A percentile compares a stretch with the other conserved stretches of the same genome.
These are phyloP conservation scores for Astrocystis sublimbata DNA, from an alignment of 495 filamentous ascomycete species.

Conservation along the genomic window DNA sequence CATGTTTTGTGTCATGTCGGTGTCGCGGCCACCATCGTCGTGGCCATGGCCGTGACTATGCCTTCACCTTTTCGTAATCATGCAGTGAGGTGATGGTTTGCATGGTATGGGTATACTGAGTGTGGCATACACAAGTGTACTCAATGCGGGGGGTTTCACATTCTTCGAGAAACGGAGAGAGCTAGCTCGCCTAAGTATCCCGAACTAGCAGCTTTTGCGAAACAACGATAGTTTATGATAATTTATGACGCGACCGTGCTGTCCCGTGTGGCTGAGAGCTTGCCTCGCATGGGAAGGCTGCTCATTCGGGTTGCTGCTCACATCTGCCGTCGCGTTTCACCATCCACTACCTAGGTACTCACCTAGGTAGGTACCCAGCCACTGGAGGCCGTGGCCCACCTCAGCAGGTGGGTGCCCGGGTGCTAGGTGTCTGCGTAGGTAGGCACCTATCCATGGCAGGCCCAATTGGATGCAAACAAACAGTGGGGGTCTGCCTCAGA, in stretches of 20 bases:
- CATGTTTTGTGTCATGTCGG: not conserved
- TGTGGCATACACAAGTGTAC: too few relatives aligned
- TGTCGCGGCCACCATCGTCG: not conserved
- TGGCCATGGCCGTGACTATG: not conserved
- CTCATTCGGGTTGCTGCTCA: not conserved
- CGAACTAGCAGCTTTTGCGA: conserved; percentile 1
- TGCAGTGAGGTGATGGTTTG: too few relatives aligned
- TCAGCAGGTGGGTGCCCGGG: too few relatives aligned
- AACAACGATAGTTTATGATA: not conserved
- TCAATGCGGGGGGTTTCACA: not conserved
- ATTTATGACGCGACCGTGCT: not conserved
- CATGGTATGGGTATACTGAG: too few relatives aligned
- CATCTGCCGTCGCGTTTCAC: conserved; percentile 2
- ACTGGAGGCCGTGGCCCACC: too few relatives aligned
- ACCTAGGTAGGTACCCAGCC: too few relatives aligned
- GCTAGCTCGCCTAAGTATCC: not conserved
- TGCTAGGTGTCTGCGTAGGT: too few relatives aligned
- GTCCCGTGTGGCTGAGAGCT: conserved; percentile 4
- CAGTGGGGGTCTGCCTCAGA: not conserved
- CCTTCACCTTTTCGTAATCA: not conserved
- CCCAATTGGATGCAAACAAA: too few relatives aligned
- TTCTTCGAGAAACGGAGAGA: not conserved
- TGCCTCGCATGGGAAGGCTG: not conserved
- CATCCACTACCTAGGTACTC: too few relatives aligned
- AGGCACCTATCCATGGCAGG: too few relatives aligned